Base-by-base conservation (phyloP, 495 filamentous ascomycete species). In the Lindgomyces ingoldianus region DNA sequence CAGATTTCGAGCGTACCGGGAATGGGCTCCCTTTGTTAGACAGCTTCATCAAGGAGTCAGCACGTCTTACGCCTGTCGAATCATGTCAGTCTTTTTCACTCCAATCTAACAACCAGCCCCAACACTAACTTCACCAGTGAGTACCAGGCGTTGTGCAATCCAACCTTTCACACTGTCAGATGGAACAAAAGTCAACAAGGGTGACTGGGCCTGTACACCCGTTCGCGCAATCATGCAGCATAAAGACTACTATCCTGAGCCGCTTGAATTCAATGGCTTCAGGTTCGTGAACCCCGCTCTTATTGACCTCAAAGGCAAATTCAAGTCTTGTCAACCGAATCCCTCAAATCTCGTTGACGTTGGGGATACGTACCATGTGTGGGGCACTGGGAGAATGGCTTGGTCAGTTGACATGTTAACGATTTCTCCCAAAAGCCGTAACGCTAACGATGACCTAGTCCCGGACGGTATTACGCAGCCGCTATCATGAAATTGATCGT, bases 21-120 rank as follows among this genome's bases (percentile, higher is more conserved):
- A 19, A 56, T 3, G 60, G 60, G 36, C 51, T 63, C n/a, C 60
- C 60, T 16, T 27, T 55, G 10, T 3, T 63, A 1, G 60, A 63
- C 27, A 55, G 50, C 18, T 63, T 63, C 41, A 14, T 63, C 16
- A 63, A 63, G 29, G 60, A 63, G 21, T 55, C 36, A 1, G 21
- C 58, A 10, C 47, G 58, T 4, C 16, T 52, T 19, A 53, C 29
- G 9, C 58, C 58, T 6, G 22, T 62, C 18, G 58, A 62, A 16
- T 42, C 47, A 18, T 14, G 49, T 52, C 29, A 30, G 49, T 33
- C 24, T 52, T 3, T 1, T 22, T 22, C 49, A 11, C 8, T 33
- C 2, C 18, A 2, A 16, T 33, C 1, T n/a, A 52, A 29, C 24
- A 30, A 25, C 49, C 25, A 1, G 36, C 8, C 49, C 36, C 10